Conservation (phyloP, 192 early-diverging fungal genomes). For the Podochytrium sp. region DNA sequence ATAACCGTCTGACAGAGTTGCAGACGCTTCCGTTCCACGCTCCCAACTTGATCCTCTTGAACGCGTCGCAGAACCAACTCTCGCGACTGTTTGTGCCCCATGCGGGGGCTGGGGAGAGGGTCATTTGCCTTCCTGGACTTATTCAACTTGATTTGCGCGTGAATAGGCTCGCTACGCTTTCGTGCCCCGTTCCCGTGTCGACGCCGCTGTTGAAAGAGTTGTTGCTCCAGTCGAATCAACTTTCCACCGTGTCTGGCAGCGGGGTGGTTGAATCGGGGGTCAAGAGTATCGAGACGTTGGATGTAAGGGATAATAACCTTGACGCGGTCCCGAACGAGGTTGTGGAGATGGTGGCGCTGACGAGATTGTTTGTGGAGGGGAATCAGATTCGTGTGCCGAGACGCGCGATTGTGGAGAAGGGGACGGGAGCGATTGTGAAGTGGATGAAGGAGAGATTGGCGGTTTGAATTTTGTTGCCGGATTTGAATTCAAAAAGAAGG, state of each 20-base stretch:
- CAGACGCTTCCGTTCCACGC: background rate
- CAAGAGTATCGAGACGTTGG: slow-evolving; percentile 40
- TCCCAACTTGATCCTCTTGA: slow-evolving; percentile 22
- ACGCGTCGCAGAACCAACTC: slow-evolving; percentile 38
- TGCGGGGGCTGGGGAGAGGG: background rate
- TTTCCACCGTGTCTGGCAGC: background rate
- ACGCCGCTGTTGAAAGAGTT: slow-evolving; percentile 34
- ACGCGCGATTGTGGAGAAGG: slow-evolving; percentile 35
- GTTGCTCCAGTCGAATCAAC: slow-evolving; percentile 1
- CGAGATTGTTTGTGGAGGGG: slow-evolving; percentile 48
- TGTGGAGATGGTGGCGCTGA: slow-evolving; percentile 40
- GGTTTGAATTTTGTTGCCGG: background rate
- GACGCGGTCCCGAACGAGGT: slow-evolving; percentile 33
- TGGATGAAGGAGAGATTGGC: slow-evolving; percentile 36
- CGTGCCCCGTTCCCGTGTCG: background rate
- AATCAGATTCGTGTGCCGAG: slow-evolving; percentile 43
- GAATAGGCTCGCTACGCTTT: slow-evolving; percentile 23
- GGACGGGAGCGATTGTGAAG: slow-evolving; percentile 39
- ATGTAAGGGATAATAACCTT: slow-evolving; percentile 49
- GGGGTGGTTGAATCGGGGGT: slow-evolving; percentile 17
- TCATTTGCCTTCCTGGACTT: slow-evolving; percentile 22
- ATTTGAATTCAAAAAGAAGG: too few species aligned
- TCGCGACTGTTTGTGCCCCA: background rate
- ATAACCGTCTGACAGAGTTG: slow-evolving; percentile 37
- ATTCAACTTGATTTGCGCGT: slow-evolving; percentile 31